Percentiles rank a stretch among this genome's conserved stretches.
These are phyloP conservation scores for Aspergillus saccharolyticus DNA, from an alignment of 495 filamentous ascomycete species.

Conservation along the genomic window DNA sequence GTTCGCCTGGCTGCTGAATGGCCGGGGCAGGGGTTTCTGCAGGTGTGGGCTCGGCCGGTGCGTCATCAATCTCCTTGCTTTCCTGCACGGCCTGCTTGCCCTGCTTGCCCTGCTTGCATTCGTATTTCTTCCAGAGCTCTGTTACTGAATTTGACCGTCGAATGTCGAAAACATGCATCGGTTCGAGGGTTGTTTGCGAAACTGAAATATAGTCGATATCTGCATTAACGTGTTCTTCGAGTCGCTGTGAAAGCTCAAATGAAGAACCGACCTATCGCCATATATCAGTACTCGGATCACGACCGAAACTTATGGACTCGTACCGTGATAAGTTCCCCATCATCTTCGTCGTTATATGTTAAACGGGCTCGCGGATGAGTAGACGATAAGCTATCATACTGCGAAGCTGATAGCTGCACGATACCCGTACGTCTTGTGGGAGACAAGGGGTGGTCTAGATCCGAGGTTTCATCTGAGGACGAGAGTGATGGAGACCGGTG, in stretches of 20 bases:
- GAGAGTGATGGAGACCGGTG: conserved; percentile 19
- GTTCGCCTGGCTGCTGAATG: conserved; percentile 1
- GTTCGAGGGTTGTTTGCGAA: conserved; percentile 15
- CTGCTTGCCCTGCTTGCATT: conserved; percentile 7
- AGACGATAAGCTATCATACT: conserved; percentile 47
- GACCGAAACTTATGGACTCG: conserved; percentile 10
- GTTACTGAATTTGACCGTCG: conserved; percentile 40
- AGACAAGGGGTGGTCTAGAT: neutral
- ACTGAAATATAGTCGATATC: neutral
- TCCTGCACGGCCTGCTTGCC: neutral
- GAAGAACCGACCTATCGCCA: conserved; percentile 44
- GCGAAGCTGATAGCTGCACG: conserved; percentile 36
- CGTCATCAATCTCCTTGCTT: conserved; percentile 5
- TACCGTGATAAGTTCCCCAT: conserved; percentile 51
- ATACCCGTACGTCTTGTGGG: conserved; percentile 17
- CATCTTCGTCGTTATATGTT: conserved; percentile 52
- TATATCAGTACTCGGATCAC: conserved; percentile 12
- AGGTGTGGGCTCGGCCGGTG: neutral
- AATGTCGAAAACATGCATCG: conserved; percentile 47
- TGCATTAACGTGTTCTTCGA: conserved; percentile 38
- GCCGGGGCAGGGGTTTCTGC: conserved; percentile 2
- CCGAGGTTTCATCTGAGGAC: conserved; percentile 4
- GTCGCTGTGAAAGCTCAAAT: conserved; percentile 45
- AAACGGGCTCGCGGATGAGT: conserved; percentile 46
- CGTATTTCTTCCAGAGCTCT: conserved; percentile 39